Base-by-base conservation (phyloP, 2,329 filamentous ascomycete species). In the Phialophora chinensis region DNA sequence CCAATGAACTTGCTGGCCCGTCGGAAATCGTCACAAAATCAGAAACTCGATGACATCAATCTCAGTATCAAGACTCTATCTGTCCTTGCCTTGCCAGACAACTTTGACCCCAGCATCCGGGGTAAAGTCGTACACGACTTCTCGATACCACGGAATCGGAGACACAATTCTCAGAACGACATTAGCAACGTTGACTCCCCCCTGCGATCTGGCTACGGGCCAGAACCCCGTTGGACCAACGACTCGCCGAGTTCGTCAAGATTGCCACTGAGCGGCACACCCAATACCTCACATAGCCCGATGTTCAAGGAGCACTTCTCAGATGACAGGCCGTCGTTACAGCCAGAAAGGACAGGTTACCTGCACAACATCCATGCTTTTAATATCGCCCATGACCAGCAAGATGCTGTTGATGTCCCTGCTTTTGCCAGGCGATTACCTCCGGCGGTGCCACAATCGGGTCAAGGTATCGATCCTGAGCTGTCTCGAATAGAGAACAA, bases 91-190 rank as follows among this genome's bases (percentile, higher is more conserved):
- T 80, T 86, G 61, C 85, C 86, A 2, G 86, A 87, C 65, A 84
- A 88, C 71, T 88, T 87, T 72, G 86, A 88, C 71, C 86, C 87
- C 12, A 81, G 86, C 61, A 89, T 89, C 66, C 83, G 85, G 60
- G 87, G 87, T 20, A 87, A 85, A 57, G 83, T 87, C 25, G 82
- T 89, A 0, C 87, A 90, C 76, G 87, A 90, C 72, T 90, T 89
- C 74, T 88, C 86, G 57, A 85, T 84, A 3, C 87, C 87, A 5
- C 80, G 86, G 60, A 78, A 81, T 50, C 81, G 83, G 62, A 76
- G 80, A 58, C 75, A 77, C 8, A 77, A 78, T 68, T 63, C 78
- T n/a, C 69, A 72, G 35, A 68, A 66, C 50, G 66, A 67, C 53
- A 62, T 73, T 20, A 23, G 60, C 60, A 60, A n/a, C 35, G 8